These are phyloP conservation scores for Eimeria acervulina DNA, from an alignment of 169 alveolate species.

Conservation along the genomic window DNA sequence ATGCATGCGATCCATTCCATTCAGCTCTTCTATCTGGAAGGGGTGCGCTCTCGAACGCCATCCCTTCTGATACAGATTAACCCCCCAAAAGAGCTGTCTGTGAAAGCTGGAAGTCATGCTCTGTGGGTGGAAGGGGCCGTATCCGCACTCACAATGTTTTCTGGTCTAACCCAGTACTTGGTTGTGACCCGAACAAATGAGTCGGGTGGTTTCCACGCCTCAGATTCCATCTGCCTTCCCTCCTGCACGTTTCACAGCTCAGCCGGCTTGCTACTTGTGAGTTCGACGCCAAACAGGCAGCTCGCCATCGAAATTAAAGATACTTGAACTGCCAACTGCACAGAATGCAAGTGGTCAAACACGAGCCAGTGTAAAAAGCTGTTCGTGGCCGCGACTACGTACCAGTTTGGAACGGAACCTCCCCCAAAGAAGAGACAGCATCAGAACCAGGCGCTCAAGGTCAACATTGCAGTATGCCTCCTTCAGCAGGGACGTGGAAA, in stretches of 20 bases:
- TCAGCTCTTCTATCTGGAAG: neutral
- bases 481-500: conserved; percentile 86
- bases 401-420: conserved; percentile 83
- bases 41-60: neutral
- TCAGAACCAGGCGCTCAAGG: conserved; percentile 88
- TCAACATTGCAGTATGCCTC: conserved; percentile 89
- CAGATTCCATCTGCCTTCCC: conserved; percentile 27
- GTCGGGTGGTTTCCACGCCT: conserved; percentile 90
- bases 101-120: neutral
- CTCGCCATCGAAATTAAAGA: neutral
- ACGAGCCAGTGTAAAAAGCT: neutral
- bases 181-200: conserved; percentile 89
- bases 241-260: neutral
- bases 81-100: neutral
- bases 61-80: neutral
- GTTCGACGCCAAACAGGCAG: neutral
- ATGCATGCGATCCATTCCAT: neutral
- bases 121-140: neutral
- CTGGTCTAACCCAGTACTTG: conserved; percentile 89
- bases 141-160: conserved; percentile 83
- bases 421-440: conserved; percentile 87
- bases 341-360: neutral
- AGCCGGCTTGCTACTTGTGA: neutral
- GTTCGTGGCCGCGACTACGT: neutral
- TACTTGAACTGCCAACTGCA: neutral